A percentile compares a stretch with the other conserved stretches of the same genome.
Conservation (phyloP, 1,284 basidiomycete species). For the Lentinus polychrous region DNA sequence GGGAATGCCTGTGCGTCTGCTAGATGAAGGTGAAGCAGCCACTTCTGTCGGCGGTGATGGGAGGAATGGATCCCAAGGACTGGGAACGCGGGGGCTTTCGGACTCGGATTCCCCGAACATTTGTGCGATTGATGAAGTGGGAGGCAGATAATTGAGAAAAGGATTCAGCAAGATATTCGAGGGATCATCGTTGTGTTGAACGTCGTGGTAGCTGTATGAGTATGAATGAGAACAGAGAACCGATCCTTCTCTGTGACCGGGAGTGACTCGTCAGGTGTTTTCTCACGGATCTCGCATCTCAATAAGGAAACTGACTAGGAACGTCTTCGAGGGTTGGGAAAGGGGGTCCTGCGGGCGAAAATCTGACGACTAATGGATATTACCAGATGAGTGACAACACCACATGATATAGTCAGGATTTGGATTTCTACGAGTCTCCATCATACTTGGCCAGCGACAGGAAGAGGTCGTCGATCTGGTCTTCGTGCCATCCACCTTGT, state of each 20-base stretch:
- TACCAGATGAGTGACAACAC: too few relatives aligned
- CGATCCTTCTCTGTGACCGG: not conserved
- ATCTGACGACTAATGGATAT: too few relatives aligned
- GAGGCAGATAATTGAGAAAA: constrained; percentile 11
- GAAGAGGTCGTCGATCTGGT: constrained; percentile 91
- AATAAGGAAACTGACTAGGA: too few relatives aligned
- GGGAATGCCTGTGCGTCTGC: constrained; percentile 31
- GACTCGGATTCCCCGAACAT: constrained; percentile 80
- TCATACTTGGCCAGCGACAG: constrained; percentile 50
- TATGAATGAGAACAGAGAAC: constrained; percentile 6
- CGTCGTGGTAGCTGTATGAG: constrained; percentile 3
- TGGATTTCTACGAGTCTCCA: not conserved
- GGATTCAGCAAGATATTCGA: constrained; percentile 44
- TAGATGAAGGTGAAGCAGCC: constrained; percentile 25
- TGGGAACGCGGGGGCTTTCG: constrained; percentile 68
- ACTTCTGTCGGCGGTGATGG: constrained; percentile 38
- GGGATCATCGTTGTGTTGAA: constrained; percentile 42
- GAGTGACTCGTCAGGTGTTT: constrained; percentile 1
- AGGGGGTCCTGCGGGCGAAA: too few relatives aligned
- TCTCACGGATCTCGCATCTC: not conserved
- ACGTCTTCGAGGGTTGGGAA: too few relatives aligned
- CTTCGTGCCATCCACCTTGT: constrained; percentile 76
- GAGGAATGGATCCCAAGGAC: constrained; percentile 73
- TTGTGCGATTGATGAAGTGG: constrained; percentile 3
- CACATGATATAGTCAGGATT: too few relatives aligned